Conservation (phyloP, 1,139 yeast genomes). For the Sugiyamaella japonica region DNA sequence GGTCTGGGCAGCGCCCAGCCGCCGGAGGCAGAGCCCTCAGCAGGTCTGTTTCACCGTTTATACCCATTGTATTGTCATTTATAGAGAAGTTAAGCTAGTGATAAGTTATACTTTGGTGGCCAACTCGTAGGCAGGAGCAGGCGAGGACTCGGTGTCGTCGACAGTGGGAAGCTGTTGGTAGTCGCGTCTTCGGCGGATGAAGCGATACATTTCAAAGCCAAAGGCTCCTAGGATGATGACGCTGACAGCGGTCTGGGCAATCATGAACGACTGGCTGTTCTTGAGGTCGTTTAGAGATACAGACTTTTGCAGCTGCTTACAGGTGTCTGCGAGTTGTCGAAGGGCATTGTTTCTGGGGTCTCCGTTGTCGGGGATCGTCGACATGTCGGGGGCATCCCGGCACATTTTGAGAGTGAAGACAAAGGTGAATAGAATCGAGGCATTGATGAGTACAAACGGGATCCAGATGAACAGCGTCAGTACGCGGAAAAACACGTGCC, state of each 20-base stretch:
- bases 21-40: not conserved
- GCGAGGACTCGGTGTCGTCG: conserved; percentile 8
- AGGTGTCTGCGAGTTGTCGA: not conserved
- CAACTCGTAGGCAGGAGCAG: conserved; percentile 12
- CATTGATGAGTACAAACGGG: conserved; percentile 9
- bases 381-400: not conserved
- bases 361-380: conserved; percentile 5
- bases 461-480: conserved; percentile 8
- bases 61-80: not conserved
- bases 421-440: conserved; percentile 6
- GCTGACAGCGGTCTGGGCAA: conserved; percentile 8
- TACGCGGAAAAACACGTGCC: conserved; percentile 11
- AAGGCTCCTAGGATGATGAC: conserved; percentile 9
- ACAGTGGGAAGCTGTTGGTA: conserved; percentile 4
- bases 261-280: conserved; percentile 3
- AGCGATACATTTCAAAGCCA: conserved; percentile 12
- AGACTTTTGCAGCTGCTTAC: conserved; percentile 1
- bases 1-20: not conserved
- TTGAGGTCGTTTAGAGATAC: conserved; percentile 2
- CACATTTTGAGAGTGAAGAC: conserved; percentile 7
- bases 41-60: not conserved
- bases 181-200: conserved; percentile 14
- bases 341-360: conserved; percentile 1
- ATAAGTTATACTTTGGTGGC: not conserved
- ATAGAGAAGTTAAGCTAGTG: not conserved